These are phyloP conservation scores for Epichloe amarillans DNA, from an alignment of 2,329 filamentous ascomycete genomes.

Conservation along the genomic window DNA sequence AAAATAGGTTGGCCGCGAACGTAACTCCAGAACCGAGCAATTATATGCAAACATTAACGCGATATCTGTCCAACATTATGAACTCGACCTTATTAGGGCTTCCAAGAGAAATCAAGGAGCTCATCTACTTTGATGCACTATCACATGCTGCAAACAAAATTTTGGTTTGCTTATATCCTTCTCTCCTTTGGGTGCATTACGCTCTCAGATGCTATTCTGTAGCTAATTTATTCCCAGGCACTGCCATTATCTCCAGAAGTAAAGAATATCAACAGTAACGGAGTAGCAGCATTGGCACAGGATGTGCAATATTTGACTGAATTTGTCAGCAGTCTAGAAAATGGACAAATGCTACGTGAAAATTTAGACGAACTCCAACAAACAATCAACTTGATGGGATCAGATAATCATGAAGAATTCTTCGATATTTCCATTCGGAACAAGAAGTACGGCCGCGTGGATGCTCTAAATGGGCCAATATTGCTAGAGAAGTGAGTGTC, in stretches of 20 bases:
- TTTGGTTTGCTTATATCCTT: constrained; percentile 32
- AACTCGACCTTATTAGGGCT: constrained; percentile 82
- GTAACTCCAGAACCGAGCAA: constrained; percentile 64
- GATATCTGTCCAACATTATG: constrained; percentile 93
- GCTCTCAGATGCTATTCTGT: neutral
- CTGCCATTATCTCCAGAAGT: constrained; percentile 69
- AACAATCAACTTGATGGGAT: constrained; percentile 76
- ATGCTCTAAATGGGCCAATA: constrained; percentile 76
- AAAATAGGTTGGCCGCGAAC: constrained; percentile 35
- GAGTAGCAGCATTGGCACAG: constrained; percentile 64
- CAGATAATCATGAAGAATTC: constrained; percentile 89
- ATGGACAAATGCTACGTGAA: constrained; percentile 70
- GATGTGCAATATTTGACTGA: constrained; percentile 74
- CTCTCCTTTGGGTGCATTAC: too few relatives aligned
- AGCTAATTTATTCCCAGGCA: constrained; percentile 31
- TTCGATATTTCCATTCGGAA: constrained; percentile 84
- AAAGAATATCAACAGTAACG: constrained; percentile 75
- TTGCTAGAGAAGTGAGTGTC: constrained; percentile 73
- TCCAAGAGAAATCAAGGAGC: constrained; percentile 91
- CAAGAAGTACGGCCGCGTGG: constrained; percentile 86
- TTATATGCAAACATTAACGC: constrained; percentile 91
- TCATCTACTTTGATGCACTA: constrained; percentile 94
- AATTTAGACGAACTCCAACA: constrained; percentile 89
- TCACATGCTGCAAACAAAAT: constrained; percentile 83
- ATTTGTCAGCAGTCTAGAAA: constrained; percentile 79